phyloP scores from a whole-genome alignment of 1,284 basidiomycete genomes.

The Apiotrichum gracile region DNA sequence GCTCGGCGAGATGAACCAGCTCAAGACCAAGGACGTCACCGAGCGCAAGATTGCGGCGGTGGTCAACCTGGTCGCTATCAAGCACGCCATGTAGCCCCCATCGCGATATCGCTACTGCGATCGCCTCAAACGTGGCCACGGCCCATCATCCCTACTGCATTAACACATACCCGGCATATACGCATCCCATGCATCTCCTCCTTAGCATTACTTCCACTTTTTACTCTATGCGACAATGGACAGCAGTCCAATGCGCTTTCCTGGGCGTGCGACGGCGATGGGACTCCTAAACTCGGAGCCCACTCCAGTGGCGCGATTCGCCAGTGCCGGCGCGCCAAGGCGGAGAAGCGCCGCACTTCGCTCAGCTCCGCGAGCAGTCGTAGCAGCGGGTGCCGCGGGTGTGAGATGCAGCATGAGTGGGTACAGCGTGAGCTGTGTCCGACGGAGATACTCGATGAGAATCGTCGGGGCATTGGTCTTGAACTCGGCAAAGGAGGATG shows the following conservation, averaged over 20 bases:
- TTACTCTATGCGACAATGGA: slow-evolving; percentile 28
- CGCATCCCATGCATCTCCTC: slow-evolving; percentile 2
- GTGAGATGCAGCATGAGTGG: slow-evolving; percentile 32
- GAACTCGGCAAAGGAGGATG: not conserved
- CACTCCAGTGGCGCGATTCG: slow-evolving; percentile 13
- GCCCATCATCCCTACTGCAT: not conserved
- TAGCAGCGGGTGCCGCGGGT: not conserved
- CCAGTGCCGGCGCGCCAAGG: slow-evolving; percentile 29
- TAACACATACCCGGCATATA: not conserved
- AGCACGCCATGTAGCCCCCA: slow-evolving; percentile 54
- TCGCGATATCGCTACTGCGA: not conserved
- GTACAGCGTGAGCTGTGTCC: slow-evolving; percentile 33
- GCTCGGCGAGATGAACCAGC: slow-evolving; percentile 52
- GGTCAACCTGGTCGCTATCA: slow-evolving; percentile 70
- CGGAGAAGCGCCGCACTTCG: slow-evolving; percentile 32
- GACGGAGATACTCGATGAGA: slow-evolving; percentile 27
- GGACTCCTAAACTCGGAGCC: slow-evolving; percentile 40
- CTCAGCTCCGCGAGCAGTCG: not conserved
- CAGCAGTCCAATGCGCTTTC: slow-evolving; percentile 43
- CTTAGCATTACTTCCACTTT: not conserved
- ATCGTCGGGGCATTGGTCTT: slow-evolving; percentile 14
- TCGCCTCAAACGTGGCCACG: not conserved
- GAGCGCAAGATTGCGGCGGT: slow-evolving; percentile 62
- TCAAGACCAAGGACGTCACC: slow-evolving; percentile 32
- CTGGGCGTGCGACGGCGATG: slow-evolving; percentile 40